phyloP scores from a whole-genome alignment of 2,329 filamentous ascomycete genomes.

The Colletotrichum chrysophilum region DNA sequence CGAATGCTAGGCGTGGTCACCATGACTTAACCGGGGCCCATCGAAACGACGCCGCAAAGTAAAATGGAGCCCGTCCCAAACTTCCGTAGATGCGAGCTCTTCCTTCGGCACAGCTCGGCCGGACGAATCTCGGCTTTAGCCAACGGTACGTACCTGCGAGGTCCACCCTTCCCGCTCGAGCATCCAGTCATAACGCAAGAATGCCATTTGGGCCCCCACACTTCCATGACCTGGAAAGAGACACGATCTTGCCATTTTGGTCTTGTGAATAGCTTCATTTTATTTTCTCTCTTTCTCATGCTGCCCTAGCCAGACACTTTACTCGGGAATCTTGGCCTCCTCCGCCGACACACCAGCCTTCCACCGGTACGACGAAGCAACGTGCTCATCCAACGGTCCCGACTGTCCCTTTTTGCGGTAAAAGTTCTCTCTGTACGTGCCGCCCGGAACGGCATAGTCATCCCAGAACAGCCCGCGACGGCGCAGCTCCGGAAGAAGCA shows the following conservation, averaged over 20 bases:
- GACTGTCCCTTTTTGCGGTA: constrained; percentile 55
- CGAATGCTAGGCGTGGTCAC: not conserved
- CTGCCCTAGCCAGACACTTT: fast-evolving
- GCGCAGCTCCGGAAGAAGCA: constrained; percentile 68
- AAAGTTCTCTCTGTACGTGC: constrained; percentile 67
- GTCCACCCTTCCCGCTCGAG: not conserved
- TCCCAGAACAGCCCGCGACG: constrained; percentile 63
- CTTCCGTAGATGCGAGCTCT: constrained; percentile 21
- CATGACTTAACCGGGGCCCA: not conserved
- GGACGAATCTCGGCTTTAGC: constrained; percentile 19
- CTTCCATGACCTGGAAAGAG: fast-evolving
- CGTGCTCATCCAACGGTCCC: constrained; percentile 56
- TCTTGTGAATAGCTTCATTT: constrained; percentile 3
- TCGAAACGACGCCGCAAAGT: not conserved
- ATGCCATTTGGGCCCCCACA: not conserved
- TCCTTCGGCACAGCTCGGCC: constrained; percentile 19
- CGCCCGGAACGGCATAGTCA: constrained; percentile 57
- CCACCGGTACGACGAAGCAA: constrained; percentile 55
- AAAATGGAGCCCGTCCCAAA: constrained; percentile 6
- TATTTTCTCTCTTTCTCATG: not conserved
- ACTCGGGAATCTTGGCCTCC: constrained; percentile 31
- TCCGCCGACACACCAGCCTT: constrained; percentile 31
- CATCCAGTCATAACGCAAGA: not conserved
- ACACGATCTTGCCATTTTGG: not conserved
- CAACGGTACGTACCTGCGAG: not conserved